These are phyloP conservation scores for Ceratobasidium sp. DNA, from an alignment of 1,284 basidiomycete genomes.

Conservation along the genomic window DNA sequence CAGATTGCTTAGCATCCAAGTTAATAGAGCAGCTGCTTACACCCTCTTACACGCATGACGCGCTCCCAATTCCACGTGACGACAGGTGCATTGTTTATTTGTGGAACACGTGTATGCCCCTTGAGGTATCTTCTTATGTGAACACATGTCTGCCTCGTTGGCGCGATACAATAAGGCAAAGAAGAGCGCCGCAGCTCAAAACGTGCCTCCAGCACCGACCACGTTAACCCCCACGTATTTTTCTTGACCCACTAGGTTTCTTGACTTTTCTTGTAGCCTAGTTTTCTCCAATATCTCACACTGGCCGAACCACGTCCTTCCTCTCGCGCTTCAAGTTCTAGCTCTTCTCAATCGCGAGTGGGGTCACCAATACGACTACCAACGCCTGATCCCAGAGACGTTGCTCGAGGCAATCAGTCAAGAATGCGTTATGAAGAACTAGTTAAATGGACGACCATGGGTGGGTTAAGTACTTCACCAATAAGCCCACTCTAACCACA, in stretches of 20 bases:
- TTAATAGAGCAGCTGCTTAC: background rate
- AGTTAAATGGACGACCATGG: slow-evolving; percentile 37
- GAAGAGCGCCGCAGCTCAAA: slow-evolving; percentile 20
- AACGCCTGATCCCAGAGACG: slow-evolving; percentile 25
- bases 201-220: slow-evolving; percentile 28
- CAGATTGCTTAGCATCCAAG: background rate
- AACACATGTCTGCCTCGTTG: slow-evolving; percentile 44
- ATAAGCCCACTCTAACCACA: background rate
- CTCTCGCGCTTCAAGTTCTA: slow-evolving; percentile 36
- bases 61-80: background rate
- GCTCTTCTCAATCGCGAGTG: slow-evolving; percentile 11
- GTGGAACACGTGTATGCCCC: slow-evolving; percentile 14
- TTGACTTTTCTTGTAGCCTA: slow-evolving; percentile 31
- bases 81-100: slow-evolving; percentile 31
- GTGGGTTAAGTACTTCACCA: background rate
- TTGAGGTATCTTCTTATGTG: slow-evolving; percentile 32
- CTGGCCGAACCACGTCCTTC: slow-evolving; percentile 21
- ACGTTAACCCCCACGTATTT: slow-evolving; percentile 10
- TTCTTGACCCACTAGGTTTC: slow-evolving; percentile 26
- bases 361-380: slow-evolving; percentile 27
- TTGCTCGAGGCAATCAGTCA: background rate
- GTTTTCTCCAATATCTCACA: slow-evolving; percentile 40
- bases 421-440: slow-evolving; percentile 43
- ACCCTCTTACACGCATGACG: too few species aligned
- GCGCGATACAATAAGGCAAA: slow-evolving; percentile 35